Percentiles rank a stretch among this genome's conserved stretches.
Evolutionary conservation across 1,284 basidiomycete genomes (phyloP).

Genomic region (Austroboletus novae-zelandiae): DNA sequence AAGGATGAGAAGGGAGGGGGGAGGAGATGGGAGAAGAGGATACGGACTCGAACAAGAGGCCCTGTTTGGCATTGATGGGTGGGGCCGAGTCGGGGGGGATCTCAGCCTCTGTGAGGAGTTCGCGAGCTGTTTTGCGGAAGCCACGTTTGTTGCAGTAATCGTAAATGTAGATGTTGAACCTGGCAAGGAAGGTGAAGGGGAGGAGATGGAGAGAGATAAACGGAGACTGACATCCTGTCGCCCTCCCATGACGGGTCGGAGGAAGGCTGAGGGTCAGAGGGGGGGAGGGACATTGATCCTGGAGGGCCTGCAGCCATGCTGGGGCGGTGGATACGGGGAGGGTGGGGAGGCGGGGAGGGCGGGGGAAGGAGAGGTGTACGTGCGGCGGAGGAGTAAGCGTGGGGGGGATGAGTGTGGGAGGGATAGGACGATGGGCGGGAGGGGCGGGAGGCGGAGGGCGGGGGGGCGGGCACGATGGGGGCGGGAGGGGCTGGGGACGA

Average conservation of each 20-base stretch:
- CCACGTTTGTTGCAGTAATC: conserved; percentile 80
- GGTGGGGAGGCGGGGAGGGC: too few species aligned
- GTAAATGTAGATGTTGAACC: conserved; percentile 85
- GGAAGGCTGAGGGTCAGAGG: conserved; percentile 14
- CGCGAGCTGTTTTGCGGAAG: conserved; percentile 63
- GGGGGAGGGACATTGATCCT: conserved; percentile 6
- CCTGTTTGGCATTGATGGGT: conserved; percentile 78
- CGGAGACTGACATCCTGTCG: conserved; percentile 45
- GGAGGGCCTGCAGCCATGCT: too few species aligned
- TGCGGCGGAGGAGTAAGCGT: too few species aligned
- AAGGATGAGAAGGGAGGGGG: conserved; percentile 6
- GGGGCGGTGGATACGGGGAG: too few species aligned
- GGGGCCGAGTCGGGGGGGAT: conserved; percentile 57
- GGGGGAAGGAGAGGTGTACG: too few species aligned
- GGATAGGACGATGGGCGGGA: too few species aligned
- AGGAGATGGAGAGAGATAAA: conserved; percentile 7
- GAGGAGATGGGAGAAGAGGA: background rate
- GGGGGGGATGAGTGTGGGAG: too few species aligned
- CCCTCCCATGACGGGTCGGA: conserved; percentile 49
- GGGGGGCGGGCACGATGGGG: too few species aligned
- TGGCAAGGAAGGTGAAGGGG: conserved; percentile 27
- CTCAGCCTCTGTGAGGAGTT: conserved; percentile 62
- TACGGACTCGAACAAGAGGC: conserved; percentile 76
- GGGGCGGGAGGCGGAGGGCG: too few species aligned
- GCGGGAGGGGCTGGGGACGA: too few species aligned